Evolutionary conservation across 495 filamentous ascomycete species (phyloP).

Genomic region (Antarctomyces pellizariae): DNA sequence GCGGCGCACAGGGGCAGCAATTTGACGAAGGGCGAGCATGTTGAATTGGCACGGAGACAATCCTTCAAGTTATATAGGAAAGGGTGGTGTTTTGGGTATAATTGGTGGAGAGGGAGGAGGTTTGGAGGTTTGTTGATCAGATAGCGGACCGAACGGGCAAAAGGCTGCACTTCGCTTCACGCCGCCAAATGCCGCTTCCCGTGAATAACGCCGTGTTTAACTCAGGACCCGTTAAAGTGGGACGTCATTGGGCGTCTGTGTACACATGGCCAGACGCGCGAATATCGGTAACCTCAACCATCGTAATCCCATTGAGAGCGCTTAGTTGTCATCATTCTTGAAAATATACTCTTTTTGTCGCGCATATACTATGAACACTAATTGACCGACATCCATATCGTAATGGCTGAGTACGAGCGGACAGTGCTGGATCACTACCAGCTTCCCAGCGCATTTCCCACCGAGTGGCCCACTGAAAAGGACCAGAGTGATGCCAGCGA

Average conservation of each 20-base stretch:
- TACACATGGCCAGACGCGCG: too few species aligned
- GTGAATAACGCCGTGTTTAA: too few species aligned
- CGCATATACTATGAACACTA: too few species aligned
- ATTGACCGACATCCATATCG: not conserved
- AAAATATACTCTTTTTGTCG: too few species aligned
- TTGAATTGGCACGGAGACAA: too few species aligned
- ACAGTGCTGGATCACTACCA: constrained; percentile 78
- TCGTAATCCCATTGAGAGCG: not conserved
- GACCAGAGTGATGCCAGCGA: constrained; percentile 48
- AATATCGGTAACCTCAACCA: not conserved
- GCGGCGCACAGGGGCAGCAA: constrained; percentile 26
- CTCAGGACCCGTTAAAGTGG: too few species aligned
- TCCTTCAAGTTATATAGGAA: too few species aligned
- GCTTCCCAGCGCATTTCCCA: constrained; percentile 52
- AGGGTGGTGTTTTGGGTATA: too few species aligned
- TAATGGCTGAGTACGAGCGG: constrained; percentile 44
- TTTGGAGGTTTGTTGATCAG: not conserved
- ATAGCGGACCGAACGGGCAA: not conserved
- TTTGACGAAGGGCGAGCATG: constrained; percentile 27
- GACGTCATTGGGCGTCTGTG: too few species aligned
- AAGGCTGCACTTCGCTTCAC: too few species aligned
- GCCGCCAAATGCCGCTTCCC: constrained; percentile 1
- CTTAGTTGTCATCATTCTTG: too few species aligned
- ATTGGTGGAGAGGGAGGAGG: constrained; percentile 12
- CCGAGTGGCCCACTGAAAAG: constrained; percentile 69